Base-by-base conservation (phyloP, 768 basidiomycete species). In the Tricholoma sp. region DNA sequence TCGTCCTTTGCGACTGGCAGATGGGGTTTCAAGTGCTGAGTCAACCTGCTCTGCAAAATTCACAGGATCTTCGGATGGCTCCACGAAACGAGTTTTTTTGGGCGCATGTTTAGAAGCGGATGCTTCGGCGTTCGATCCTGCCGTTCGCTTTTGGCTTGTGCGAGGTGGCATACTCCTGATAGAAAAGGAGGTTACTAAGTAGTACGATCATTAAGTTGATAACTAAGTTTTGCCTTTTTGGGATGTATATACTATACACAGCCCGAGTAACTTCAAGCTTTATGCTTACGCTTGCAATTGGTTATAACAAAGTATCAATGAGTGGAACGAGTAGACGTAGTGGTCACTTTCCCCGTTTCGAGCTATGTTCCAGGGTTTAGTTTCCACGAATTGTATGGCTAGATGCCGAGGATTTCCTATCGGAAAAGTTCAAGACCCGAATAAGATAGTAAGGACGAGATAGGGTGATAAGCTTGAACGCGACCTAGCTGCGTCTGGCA, bases 21-120 rank as follows among this genome's bases (percentile, higher is more conserved):
- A 79, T 4, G 86, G 82, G 62, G 77, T 76, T 69, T 92, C 91
- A 56, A 93, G 83, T 0, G 84, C 78, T 3, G 79, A 79, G 59
- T 91, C 88, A 43, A 92, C 88, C 62, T 92, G 80, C 62, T 91
- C 88, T 3, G 83, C 86, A 70, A 93, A 93, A 63, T 83, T 83
- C 35, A 75, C 72, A 2, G 89, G 85, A 64, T 92, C 90, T 24
- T 91, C 89, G 18, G 76, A 70, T 5, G 89, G 89, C 35, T 91
- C 89, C 24, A 85, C 78, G 58, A 91, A 87, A 51, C 89, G 85
- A n/a, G 87, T 85, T 65, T 88, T 90, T 71, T 91, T 91, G 3
- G 76, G 61, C 11, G 77, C 64, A 50, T 72, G 75, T 8, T 61
- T 61, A 39, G 56, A 50, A 2, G 53, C 66, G 3, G 73, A 62